Evolutionary conservation across 305 asterid species (phyloP).

Genomic region (Ajuga reptans): DNA sequence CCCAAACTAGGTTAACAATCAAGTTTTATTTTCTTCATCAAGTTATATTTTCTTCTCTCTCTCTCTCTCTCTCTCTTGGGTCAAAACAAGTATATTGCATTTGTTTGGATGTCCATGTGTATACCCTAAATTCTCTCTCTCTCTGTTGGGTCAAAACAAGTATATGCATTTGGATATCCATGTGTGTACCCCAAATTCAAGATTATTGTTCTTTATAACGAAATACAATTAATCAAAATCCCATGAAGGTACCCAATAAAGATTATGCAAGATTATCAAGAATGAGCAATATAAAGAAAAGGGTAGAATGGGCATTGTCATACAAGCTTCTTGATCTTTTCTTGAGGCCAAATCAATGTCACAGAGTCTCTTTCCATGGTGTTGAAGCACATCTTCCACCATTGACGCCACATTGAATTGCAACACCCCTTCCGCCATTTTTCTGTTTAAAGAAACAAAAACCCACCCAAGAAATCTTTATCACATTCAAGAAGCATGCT

Average conservation of each 20-base stretch:
- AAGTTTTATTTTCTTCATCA: not conserved
- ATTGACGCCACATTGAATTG: conserved; percentile 46
- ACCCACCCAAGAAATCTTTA: conserved; percentile 9
- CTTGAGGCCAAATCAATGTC: conserved; percentile 55
- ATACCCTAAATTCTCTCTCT: no score
- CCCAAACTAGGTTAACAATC: not conserved
- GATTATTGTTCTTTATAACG: not conserved
- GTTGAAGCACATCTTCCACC: conserved; percentile 63
- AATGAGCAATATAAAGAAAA: not conserved
- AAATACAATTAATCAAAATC: not conserved
- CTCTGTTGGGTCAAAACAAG: no score
- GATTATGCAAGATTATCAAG: not conserved
- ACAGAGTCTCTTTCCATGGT: conserved; percentile 43
- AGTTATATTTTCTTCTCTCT: no score
- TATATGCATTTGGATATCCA: not conserved
- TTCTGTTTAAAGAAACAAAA: conserved; percentile 14
- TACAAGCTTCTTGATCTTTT: conserved; percentile 55
- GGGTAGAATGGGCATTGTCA: not conserved
- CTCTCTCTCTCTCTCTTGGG: no score
- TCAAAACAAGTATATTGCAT: no score
- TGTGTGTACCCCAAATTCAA: not conserved
- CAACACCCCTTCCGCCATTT: conserved; percentile 41
- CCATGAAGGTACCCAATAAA: not conserved
- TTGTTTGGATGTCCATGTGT: no score
- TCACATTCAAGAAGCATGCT: conserved; percentile 3